Evolutionary conservation across 2,329 filamentous ascomycete species (phyloP).

Genomic region (Parastagonospora nodorum): DNA sequence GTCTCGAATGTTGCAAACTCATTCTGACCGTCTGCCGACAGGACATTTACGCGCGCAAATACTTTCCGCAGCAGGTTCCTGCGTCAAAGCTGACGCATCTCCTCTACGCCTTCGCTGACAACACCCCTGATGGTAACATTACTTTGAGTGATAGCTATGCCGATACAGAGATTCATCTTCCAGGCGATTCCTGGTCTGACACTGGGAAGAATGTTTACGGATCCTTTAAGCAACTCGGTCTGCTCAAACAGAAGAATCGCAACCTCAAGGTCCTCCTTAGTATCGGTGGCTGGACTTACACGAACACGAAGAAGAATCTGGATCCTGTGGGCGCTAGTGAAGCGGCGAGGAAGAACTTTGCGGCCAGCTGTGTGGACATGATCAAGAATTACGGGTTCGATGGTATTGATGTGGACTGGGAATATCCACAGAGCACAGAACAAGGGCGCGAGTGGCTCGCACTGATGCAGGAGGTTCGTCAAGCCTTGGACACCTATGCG

Average conservation of each 20-base stretch:
- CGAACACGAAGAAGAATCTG: constrained; percentile 68
- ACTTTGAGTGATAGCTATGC: constrained; percentile 35
- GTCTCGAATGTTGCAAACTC: not conserved
- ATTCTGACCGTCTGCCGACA: constrained; percentile 17
- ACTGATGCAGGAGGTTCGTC: constrained; percentile 46
- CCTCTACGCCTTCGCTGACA: constrained; percentile 89
- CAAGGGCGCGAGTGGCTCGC: constrained; percentile 49
- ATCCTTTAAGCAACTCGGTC: constrained; percentile 75
- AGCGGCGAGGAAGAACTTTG: constrained; percentile 68
- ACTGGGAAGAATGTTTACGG: constrained; percentile 76
- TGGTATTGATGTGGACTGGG: constrained; percentile 56
- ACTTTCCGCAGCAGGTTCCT: constrained; percentile 83
- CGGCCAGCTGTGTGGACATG: constrained; percentile 71
- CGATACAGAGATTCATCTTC: constrained; percentile 61
- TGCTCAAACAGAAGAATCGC: constrained; percentile 76
- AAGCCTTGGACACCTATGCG: constrained; percentile 49
- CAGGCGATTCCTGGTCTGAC: constrained; percentile 67
- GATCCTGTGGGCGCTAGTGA: constrained; percentile 66
- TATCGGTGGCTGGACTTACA: constrained; percentile 83
- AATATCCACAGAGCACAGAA: constrained; percentile 49
- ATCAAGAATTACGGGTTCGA: constrained; percentile 79
- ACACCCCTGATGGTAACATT: constrained; percentile 78
- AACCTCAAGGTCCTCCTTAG: constrained; percentile 80
- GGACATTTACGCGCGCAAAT: constrained; percentile 86
- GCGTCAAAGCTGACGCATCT: constrained; percentile 83